Percentiles rank a stretch among this genome's conserved stretches.
phyloP scores from a whole-genome alignment of 164 flowering plant species.

The Platanus orientalis region DNA sequence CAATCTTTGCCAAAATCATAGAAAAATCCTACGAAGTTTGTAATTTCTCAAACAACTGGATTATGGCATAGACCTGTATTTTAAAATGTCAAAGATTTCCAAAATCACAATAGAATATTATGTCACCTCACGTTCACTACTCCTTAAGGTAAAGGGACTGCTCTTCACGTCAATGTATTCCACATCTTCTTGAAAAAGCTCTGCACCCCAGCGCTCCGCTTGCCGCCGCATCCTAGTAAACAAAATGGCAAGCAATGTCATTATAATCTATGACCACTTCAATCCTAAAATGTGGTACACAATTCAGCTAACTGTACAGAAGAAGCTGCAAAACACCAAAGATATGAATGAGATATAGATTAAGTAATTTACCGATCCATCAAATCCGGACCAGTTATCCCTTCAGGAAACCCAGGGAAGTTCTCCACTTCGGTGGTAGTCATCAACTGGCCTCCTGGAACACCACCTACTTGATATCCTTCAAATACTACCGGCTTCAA shows the following conservation, averaged over 20 bases:
- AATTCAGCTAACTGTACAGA: neutral
- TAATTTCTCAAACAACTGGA: too few relatives aligned
- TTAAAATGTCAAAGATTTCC: too few relatives aligned
- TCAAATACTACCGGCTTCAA: conserved; percentile 94
- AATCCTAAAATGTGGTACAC: neutral
- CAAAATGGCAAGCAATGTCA: neutral
- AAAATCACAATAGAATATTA: neutral
- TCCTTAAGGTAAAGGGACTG: conserved; percentile 74
- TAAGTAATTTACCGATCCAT: conserved; percentile 71
- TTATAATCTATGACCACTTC: neutral
- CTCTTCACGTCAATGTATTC: conserved; percentile 71
- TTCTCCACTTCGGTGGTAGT: conserved; percentile 99
- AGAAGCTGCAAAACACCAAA: neutral
- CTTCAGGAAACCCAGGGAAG: conserved; percentile 97
- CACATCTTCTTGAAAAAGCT: conserved; percentile 87
- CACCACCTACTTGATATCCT: conserved; percentile 92
- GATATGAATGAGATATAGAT: neutral
- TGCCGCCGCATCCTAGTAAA: conserved; percentile 72
- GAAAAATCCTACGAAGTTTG: too few relatives aligned
- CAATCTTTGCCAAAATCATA: too few relatives aligned
- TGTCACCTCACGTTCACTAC: conserved; percentile 90
- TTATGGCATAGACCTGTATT: too few relatives aligned
- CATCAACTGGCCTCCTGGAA: conserved; percentile 96
- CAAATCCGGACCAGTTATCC: conserved; percentile 95
- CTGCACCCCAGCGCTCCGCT: conserved; percentile 99